Evolutionary conservation across 345 rosid species (phyloP).

Genomic region (Limnanthes douglasii): DNA sequence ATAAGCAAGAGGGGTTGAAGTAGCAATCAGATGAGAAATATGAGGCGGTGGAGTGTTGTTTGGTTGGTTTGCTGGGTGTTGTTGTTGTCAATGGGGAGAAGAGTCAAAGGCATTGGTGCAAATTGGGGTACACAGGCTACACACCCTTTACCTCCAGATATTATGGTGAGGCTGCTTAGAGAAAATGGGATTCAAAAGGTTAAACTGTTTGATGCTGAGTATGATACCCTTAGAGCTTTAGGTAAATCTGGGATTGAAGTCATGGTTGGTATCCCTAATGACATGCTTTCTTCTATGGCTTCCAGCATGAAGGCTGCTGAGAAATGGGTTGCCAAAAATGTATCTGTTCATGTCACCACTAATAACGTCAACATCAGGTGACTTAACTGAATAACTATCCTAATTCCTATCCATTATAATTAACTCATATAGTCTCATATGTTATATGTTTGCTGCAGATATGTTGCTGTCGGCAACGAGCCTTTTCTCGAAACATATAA

Average conservation of each 20-base stretch:
- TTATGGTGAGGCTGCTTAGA: constrained; percentile 44
- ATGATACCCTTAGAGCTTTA: constrained; percentile 46
- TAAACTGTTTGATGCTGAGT: constrained; percentile 89
- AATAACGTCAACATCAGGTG: constrained; percentile 76
- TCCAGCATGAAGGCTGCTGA: constrained; percentile 62
- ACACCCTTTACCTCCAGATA: constrained; percentile 73
- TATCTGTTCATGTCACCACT: constrained; percentile 40
- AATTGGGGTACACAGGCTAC: constrained; percentile 93
- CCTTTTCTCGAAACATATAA: constrained; percentile 80
- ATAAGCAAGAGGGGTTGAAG: background rate
- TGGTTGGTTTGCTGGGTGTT: constrained; percentile 8
- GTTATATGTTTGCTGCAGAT: too few species aligned
- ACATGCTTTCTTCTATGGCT: constrained; percentile 61
- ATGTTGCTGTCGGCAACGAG: constrained; percentile 92
- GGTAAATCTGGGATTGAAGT: constrained; percentile 70
- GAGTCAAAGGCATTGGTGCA: constrained; percentile 47
- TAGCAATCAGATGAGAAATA: background rate
- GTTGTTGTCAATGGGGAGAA: constrained; percentile 16
- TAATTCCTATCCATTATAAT: too few species aligned
- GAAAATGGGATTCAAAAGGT: constrained; percentile 72
- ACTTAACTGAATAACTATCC: constrained; percentile 2
- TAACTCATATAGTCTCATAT: too few species aligned
- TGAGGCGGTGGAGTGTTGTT: constrained; percentile 2
- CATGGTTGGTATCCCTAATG: constrained; percentile 98
- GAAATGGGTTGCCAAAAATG: constrained; percentile 86